phyloP scores from a whole-genome alignment of 495 filamentous ascomycete genomes.

The Penicillium nucicola region DNA sequence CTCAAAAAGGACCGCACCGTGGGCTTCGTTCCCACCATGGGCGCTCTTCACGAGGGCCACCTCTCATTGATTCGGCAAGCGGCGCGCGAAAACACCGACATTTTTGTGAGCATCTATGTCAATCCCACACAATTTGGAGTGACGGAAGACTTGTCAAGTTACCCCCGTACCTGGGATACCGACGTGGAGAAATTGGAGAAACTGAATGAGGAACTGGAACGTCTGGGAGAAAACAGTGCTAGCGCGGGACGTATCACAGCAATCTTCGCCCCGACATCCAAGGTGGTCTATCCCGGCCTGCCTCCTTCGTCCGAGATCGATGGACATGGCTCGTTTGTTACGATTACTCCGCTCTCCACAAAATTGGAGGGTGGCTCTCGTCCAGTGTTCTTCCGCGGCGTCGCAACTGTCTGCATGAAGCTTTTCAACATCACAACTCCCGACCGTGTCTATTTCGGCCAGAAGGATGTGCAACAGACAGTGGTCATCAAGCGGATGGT shows the following conservation, averaged over 20 bases:
- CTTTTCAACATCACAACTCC: constrained; percentile 89
- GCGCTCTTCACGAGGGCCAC: constrained; percentile 89
- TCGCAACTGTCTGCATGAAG: constrained; percentile 97
- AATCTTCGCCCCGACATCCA: constrained; percentile 79
- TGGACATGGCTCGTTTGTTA: constrained; percentile 87
- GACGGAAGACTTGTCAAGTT: constrained; percentile 80
- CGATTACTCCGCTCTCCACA: constrained; percentile 75
- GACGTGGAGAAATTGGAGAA: constrained; percentile 64
- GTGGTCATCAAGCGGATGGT: constrained; percentile 86
- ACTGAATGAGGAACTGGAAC: constrained; percentile 69
- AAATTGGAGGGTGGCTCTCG: constrained; percentile 79
- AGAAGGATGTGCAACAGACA: constrained; percentile 97
- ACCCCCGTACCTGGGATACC: constrained; percentile 84
- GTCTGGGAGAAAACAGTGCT: constrained; percentile 32
- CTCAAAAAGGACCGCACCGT: constrained; percentile 67
- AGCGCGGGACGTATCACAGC: constrained; percentile 67
- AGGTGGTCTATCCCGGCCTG: constrained; percentile 81
- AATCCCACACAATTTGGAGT: constrained; percentile 97
- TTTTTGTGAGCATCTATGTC: constrained; percentile 89
- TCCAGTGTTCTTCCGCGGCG: constrained; percentile 95
- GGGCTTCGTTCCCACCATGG: constrained; percentile 94
- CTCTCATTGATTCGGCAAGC: constrained; percentile 83
- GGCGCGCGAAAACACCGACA: constrained; percentile 75
- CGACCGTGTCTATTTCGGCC: constrained; percentile 91
- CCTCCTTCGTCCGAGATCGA: constrained; percentile 77